phyloP scores from a whole-genome alignment of 1,139 yeast species.

The Ogataea hybrid region DNA sequence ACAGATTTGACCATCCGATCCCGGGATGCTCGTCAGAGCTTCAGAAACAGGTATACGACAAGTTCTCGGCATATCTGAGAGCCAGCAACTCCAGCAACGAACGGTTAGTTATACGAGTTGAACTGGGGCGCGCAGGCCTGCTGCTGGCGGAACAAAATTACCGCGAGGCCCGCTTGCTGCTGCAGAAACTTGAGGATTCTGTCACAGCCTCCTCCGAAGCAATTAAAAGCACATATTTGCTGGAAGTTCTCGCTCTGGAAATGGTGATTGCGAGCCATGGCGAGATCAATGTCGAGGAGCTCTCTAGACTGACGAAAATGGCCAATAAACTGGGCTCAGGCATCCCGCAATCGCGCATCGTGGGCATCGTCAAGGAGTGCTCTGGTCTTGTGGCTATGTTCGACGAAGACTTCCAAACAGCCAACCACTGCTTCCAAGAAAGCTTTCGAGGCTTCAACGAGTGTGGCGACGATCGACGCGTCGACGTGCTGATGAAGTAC shows the following conservation, averaged over 20 bases:
- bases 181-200: constrained; percentile 41
- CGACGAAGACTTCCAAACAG: constrained; percentile 56
- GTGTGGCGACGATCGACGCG: constrained; percentile 65
- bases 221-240: constrained; percentile 43
- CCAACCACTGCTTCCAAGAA: constrained; percentile 67
- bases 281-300: constrained; percentile 17
- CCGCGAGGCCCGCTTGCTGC: constrained; percentile 39
- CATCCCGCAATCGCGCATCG: constrained; percentile 70
- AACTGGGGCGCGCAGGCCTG: constrained; percentile 49
- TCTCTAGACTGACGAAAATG: constrained; percentile 20
- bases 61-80: constrained; percentile 35
- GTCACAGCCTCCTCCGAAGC: constrained; percentile 43
- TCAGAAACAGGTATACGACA: constrained; percentile 32
- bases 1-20: constrained; percentile 37
- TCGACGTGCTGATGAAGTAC: constrained; percentile 56
- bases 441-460: constrained; percentile 78
- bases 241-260: constrained; percentile 67
- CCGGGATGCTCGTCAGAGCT: constrained; percentile 13
- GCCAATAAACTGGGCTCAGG: constrained; percentile 40
- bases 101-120: constrained; percentile 56
- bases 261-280: constrained; percentile 39
- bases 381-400: constrained; percentile 70
- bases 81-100: constrained; percentile 39
- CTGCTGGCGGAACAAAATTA: constrained; percentile 41
- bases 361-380: constrained; percentile 72